Evolutionary conservation across 2,329 filamentous ascomycete genomes (phyloP).

Genomic region (Gyromitra esculenta): DNA sequence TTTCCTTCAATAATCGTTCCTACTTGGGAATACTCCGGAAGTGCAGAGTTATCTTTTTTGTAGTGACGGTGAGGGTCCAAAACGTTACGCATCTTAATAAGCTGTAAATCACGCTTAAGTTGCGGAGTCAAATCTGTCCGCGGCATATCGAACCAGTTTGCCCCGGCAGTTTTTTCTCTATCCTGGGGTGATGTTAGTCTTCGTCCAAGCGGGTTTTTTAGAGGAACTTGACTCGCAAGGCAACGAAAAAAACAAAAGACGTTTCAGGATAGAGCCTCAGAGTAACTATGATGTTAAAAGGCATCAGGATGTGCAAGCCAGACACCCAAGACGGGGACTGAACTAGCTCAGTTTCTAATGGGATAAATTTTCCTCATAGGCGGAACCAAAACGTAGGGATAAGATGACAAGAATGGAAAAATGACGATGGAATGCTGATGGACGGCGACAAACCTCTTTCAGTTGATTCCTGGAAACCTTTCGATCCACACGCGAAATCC

Average conservation of each 20-base stretch:
- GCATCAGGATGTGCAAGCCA: constrained; percentile 53
- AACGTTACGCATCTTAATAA: constrained; percentile 87
- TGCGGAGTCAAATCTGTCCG: constrained; percentile 84
- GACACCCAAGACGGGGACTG: constrained; percentile 53
- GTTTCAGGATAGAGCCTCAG: constrained; percentile 65
- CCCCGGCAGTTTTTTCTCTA: constrained; percentile 73
- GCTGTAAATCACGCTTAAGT: constrained; percentile 86
- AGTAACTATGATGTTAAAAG: constrained; percentile 73
- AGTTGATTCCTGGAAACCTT: constrained; percentile 49
- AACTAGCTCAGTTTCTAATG: constrained; percentile 55
- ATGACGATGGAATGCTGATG: constrained; percentile 27
- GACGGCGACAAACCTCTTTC: constrained; percentile 47
- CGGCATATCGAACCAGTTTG: constrained; percentile 87
- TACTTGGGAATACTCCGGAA: constrained; percentile 86
- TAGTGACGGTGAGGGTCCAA: constrained; percentile 90
- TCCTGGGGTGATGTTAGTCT: constrained; percentile 51
- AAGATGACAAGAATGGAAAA: constrained; percentile 29
- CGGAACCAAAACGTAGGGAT: constrained; percentile 33
- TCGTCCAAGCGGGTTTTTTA: constrained; percentile 37
- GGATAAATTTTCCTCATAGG: constrained; percentile 56
- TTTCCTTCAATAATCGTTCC: constrained; percentile 89
- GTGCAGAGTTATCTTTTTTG: constrained; percentile 81
- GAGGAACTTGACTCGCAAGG: constrained; percentile 35
- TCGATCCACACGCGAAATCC: constrained; percentile 50
- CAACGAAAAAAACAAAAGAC: constrained; percentile 38